A percentile compares a stretch with the other conserved stretches of the same genome.
phyloP scores from a whole-genome alignment of 306 rosid species.

The Potentilla sterilis region DNA sequence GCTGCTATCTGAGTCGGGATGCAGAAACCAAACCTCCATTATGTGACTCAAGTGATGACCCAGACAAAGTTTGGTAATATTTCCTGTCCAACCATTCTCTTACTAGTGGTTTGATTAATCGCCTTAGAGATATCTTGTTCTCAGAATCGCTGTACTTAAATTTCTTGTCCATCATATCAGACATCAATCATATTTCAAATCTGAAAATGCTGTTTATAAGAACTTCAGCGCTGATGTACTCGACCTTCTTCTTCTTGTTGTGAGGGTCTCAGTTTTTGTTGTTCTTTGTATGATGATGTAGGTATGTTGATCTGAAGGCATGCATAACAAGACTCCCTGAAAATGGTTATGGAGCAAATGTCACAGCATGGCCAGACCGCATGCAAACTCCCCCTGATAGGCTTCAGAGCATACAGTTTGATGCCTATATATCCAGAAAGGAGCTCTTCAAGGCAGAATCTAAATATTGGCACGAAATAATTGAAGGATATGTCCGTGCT shows the following conservation, averaged over 20 bases:
- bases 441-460: slow-evolving; percentile 89
- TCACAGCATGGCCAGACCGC: slow-evolving; percentile 76
- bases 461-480: slow-evolving; percentile 68
- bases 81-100: slow-evolving; percentile 4
- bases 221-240: neutral
- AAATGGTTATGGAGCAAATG: slow-evolving; percentile 61
- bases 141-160: neutral
- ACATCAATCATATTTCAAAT: neutral
- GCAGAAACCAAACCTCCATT: slow-evolving; percentile 76
- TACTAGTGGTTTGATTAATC: slow-evolving; percentile 15
- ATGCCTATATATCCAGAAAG: slow-evolving; percentile 75
- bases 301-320: slow-evolving; percentile 81
- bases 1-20: slow-evolving; percentile 66
- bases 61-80: slow-evolving; percentile 76
- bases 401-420: slow-evolving; percentile 77
- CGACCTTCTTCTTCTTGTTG: neutral
- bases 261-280: slow-evolving; percentile 23
- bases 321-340: slow-evolving; percentile 83
- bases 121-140: slow-evolving; percentile 1
- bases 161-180: neutral
- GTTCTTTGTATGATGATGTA: slow-evolving; percentile 34
- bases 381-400: slow-evolving; percentile 78
- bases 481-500: slow-evolving; percentile 57
- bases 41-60: slow-evolving; percentile 76
- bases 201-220: neutral